Base-by-base conservation (phyloP, 108 stramenopile genomes). In the Phaeodactylum tricornutum region DNA sequence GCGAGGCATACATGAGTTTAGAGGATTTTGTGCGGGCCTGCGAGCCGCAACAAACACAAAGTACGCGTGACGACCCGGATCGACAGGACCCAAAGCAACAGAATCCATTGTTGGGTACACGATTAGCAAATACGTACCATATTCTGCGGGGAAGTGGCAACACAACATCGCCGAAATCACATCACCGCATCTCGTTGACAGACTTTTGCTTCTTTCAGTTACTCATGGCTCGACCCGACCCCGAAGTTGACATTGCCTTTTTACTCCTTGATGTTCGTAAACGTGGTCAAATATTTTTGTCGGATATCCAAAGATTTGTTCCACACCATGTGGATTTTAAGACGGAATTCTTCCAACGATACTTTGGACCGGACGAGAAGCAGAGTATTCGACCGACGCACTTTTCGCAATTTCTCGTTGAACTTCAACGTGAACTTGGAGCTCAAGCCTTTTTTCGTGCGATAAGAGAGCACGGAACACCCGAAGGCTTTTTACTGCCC, bases 241-340 rank as follows among this genome's bases (percentile, higher is more conserved):
- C 75, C 5, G 69, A 77, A 45, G 59, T 69, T 0, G 75, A 77
- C 37, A 72, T 77, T 37, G 67, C 69, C 0, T 77, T 77, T 47
- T 26, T 77, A 0, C 39, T 77, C 4, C 59, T 77, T 43, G 69
- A 69, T 31, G 32, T 40, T 27, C 36, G 43, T 6, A 40, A 53
- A 29, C 50, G 25, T 2, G 68, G 71, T 9, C 23, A 40, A 12
- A 59, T 70, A 20, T 43, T 50, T 8, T 15, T 33, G 21, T 30
- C 35, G 3, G 69, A 72, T 29, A 43, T 79, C 29, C 23, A 37
- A n/a, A 24, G 43, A 11, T 71, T 55, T 37, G 11, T 75, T 5
- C 29, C 29, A 19, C 25, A 24, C 1, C 30, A 39, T 25, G 69
- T 79, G 22, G 61, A 79, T 47, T 27, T 43, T 7, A 28, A 64